Evolutionary conservation across 2,329 filamentous ascomycete species (phyloP), one percentile per base, ranked within the genome.

Genomic region (Myriangium duriaei): DNA sequence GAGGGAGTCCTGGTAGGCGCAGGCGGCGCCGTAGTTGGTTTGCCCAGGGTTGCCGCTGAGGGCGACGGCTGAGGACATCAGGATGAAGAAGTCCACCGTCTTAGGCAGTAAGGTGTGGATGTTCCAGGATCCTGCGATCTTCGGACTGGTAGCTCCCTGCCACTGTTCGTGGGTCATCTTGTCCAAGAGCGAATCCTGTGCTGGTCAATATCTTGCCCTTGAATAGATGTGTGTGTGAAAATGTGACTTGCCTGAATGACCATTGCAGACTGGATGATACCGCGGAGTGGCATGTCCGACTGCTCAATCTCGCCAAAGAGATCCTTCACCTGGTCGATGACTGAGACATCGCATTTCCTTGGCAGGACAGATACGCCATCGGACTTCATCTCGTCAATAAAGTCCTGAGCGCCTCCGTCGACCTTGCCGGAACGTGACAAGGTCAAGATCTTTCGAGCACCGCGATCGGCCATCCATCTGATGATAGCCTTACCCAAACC

Each of bases 201-300:
- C n/a, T n/a, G n/a, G n/a, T n/a, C n/a, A n/a, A n/a, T n/a, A n/a
- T n/a, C n/a, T n/a, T n/a, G n/a, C n/a, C n/a, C n/a, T n/a, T n/a
- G n/a, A n/a, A n/a, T n/a, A n/a, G n/a, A n/a, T n/a, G n/a, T n/a
- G n/a, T n/a, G n/a, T n/a, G n/a, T n/a, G n/a, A n/a, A n/a, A n/a
- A 11, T 21, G 14, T 4, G 24, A 21, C 24, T 10, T 34, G 33
- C 15, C 26, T 43, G 21, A 9, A 56, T 45, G 7, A 52, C 47
- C 54, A 58, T 58, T 7, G 55, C 51, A 1, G 40, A 50, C 39
- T 57, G 53, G 17, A 58, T 37, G 31, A 33, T 29, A 37, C 44
- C 44, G 4, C 32, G 24, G 11, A 46, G 26, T 0, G 39, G 30
- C 12, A 16, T 10, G 12, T 40, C 21, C 13, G 4, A 10, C 12